Evolutionary conservation across 805 yeast species (phyloP).

Genomic region (Priceomyces haplophilus): DNA sequence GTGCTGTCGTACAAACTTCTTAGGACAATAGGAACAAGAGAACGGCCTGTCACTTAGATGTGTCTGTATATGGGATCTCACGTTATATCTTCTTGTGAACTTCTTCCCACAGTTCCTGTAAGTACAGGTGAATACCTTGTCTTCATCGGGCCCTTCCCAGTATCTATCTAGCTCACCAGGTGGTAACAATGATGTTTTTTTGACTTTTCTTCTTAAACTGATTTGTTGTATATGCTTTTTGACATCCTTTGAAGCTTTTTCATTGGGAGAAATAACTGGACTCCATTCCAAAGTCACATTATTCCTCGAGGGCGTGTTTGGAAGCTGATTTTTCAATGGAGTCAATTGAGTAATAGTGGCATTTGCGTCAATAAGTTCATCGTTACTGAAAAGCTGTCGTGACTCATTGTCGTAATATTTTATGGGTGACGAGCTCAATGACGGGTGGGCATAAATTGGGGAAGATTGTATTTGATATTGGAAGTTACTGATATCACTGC

Average conservation of each 20-base stretch:
- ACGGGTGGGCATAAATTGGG: constrained; percentile 18
- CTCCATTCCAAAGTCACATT: constrained; percentile 41
- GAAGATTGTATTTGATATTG: constrained; percentile 18
- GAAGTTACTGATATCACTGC: constrained; percentile 2
- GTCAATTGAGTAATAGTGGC: constrained; percentile 40
- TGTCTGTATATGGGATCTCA: constrained; percentile 93
- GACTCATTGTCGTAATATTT: constrained; percentile 22
- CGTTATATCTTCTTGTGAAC: constrained; percentile 86
- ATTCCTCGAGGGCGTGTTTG: constrained; percentile 35
- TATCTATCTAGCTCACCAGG: constrained; percentile 86
- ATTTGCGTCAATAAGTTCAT: constrained; percentile 37
- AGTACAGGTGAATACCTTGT: constrained; percentile 69
- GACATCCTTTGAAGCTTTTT: constrained; percentile 21
- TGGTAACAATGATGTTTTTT: constrained; percentile 69
- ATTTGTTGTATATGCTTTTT: constrained; percentile 36
- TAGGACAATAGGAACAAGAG: constrained; percentile 70
- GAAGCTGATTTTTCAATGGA: constrained; percentile 33
- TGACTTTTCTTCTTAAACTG: constrained; percentile 48
- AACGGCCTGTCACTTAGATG: constrained; percentile 94
- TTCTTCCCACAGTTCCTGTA: constrained; percentile 76
- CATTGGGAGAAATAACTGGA: constrained; percentile 41
- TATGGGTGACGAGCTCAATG: constrained; percentile 31
- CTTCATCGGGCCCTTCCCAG: constrained; percentile 74
- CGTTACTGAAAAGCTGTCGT: constrained; percentile 17
- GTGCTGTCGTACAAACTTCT: constrained; percentile 91